Conservation (phyloP, 192 early-diverging fungal genomes). For the Umbelopsis sp. region DNA sequence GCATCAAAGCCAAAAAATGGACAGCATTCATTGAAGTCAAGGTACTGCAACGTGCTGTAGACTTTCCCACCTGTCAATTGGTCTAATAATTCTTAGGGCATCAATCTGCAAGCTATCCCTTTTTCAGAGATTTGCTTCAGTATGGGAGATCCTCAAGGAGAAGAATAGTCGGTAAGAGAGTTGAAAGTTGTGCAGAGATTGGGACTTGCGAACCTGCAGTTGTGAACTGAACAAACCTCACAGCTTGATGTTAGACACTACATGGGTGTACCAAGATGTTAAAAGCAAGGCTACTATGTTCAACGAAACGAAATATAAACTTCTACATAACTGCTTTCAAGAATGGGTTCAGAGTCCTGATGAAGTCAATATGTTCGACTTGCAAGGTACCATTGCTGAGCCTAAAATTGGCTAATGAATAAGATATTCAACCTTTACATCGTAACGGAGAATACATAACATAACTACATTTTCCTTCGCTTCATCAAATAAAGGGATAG, state of each 20-base stretch:
- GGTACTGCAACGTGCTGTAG: slow-evolving; percentile 14
- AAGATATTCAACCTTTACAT: no score
- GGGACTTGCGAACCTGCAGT: not conserved
- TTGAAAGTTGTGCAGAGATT: not conserved
- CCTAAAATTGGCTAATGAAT: no score
- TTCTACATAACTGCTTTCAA: slow-evolving; percentile 33
- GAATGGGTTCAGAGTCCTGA: slow-evolving; percentile 35
- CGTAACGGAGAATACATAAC: no score
- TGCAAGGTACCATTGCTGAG: not conserved
- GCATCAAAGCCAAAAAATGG: slow-evolving; percentile 30
- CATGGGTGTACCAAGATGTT: slow-evolving; percentile 14
- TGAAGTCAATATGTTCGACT: slow-evolving; percentile 5
- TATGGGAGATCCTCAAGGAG: not conserved
- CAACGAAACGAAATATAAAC: slow-evolving; percentile 23
- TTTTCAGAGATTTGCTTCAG: slow-evolving; percentile 11
- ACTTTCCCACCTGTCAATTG: not conserved
- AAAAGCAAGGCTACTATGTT: slow-evolving; percentile 22
- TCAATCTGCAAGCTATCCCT: slow-evolving; percentile 12
- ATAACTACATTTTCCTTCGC: no score
- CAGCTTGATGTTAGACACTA: not conserved
- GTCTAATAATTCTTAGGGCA: not conserved
- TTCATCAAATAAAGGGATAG: no score
- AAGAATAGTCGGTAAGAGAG: not conserved
- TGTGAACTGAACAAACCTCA: not conserved
- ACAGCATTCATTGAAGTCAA: slow-evolving; percentile 30